Evolutionary conservation across 164 flowering plant genomes (phyloP).

Genomic region (Malania oleifera): DNA sequence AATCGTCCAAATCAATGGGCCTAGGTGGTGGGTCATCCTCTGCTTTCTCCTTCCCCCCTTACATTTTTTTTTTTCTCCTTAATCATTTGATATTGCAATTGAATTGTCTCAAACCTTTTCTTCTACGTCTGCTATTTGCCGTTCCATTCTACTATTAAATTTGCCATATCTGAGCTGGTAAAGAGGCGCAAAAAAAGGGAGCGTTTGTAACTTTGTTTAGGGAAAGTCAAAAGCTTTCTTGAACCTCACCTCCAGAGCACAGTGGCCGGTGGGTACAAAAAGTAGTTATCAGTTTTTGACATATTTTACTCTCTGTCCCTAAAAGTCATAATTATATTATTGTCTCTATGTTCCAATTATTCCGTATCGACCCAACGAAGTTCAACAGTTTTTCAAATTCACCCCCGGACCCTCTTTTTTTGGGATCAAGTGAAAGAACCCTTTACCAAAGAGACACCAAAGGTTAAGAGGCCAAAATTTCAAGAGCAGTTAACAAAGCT

Average conservation of each 20-base stretch:
- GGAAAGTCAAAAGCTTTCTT: conserved; percentile 11
- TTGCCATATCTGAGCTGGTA: conserved; percentile 2
- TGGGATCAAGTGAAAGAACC: too few relatives aligned
- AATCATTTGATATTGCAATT: too few relatives aligned
- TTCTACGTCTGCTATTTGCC: too few relatives aligned
- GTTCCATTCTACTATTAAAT: too few relatives aligned
- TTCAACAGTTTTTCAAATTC: too few relatives aligned
- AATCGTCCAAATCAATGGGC: conserved; percentile 39
- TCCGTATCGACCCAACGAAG: not conserved
- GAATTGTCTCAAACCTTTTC: too few relatives aligned
- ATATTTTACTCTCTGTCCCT: conserved; percentile 15
- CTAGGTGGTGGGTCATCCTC: conserved; percentile 38
- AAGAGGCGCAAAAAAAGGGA: conserved; percentile 13
- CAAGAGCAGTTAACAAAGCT: too few relatives aligned
- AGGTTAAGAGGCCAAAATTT: too few relatives aligned
- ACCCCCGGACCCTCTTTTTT: too few relatives aligned
- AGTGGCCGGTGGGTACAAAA: conserved; percentile 16
- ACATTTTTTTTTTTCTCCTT: too few relatives aligned
- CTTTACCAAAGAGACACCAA: too few relatives aligned
- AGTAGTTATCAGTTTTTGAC: conserved; percentile 11
- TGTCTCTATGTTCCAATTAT: not conserved
- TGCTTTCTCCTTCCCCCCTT: too few relatives aligned
- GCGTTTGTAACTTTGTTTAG: not conserved
- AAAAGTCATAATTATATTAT: not conserved
- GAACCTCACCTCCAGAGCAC: not conserved